Conservation (phyloP, 257 asterid genomes). For the Ligustrum vulgare region DNA sequence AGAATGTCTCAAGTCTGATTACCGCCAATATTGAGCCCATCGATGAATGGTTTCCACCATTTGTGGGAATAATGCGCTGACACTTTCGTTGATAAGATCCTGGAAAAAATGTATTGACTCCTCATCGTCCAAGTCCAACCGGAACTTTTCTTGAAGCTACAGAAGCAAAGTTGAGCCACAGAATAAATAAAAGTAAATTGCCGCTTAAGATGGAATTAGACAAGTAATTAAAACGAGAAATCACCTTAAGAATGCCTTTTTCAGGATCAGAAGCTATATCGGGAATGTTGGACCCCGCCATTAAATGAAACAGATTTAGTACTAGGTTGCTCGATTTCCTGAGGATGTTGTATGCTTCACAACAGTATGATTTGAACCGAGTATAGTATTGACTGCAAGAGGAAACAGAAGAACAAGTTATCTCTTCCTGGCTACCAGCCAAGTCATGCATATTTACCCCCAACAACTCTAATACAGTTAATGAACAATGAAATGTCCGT, state of each 20-base stretch:
- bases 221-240: background rate
- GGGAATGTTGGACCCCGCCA: conserved; percentile 97
- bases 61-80: conserved; percentile 93
- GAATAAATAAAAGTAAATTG: background rate
- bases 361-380: conserved; percentile 91
- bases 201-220: background rate
- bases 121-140: conserved; percentile 93
- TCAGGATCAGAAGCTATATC: conserved; percentile 99
- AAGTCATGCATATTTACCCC: background rate
- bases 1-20: conserved; percentile 11
- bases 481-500: background rate
- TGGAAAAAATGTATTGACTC: conserved; percentile 94
- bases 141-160: conserved; percentile 97
- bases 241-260: conserved; percentile 96
- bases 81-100: conserved; percentile 95
- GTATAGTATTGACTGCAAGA: conserved; percentile 88
- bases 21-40: conserved; percentile 99
- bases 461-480: background rate
- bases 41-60: conserved; percentile 98
- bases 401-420: conserved; percentile 10
- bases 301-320: conserved; percentile 77
- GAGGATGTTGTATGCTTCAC: conserved; percentile 98
- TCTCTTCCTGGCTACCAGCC: background rate
- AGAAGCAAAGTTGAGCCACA: conserved; percentile 1
- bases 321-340: conserved; percentile 94